phyloP scores from a whole-genome alignment of 768 basidiomycete species.

The Nevesoporus exiguus region DNA sequence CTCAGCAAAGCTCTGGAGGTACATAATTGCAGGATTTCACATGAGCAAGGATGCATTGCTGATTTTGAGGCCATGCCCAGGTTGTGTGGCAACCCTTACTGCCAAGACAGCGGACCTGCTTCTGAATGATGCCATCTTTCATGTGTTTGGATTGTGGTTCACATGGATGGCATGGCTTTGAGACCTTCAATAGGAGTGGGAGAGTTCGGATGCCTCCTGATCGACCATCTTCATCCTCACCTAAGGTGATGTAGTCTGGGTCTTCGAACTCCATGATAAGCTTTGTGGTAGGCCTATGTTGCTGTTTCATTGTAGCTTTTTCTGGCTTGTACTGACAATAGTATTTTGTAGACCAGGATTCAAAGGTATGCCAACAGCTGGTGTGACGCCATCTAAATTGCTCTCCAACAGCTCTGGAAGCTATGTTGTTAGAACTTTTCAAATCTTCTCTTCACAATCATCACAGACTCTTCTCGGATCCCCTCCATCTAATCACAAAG shows the following conservation, averaged over 20 bases:
- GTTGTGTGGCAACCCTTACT: neutral
- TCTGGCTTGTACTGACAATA: too few species aligned
- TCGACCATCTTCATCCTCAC: neutral
- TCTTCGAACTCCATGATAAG: neutral
- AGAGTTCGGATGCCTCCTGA: neutral
- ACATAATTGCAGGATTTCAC: neutral
- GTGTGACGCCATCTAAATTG: too few species aligned
- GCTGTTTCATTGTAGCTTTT: too few species aligned
- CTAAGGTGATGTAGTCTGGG: neutral
- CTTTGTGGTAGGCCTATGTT: too few species aligned
- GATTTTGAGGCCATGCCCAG: neutral
- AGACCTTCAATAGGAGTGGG: neutral
- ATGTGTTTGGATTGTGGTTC: neutral
- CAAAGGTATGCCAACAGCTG: too few species aligned
- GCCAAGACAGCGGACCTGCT: neutral
- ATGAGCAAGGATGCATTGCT: neutral
- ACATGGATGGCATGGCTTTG: neutral
- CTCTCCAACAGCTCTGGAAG: too few species aligned
- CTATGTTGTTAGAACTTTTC: too few species aligned
- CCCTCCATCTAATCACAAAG: too few species aligned
- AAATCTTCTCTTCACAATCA: too few species aligned
- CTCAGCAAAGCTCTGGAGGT: neutral
- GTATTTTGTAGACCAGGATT: too few species aligned
- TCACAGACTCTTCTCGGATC: too few species aligned
- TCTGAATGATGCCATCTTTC: neutral